Base-by-base conservation (phyloP, 495 filamentous ascomycete genomes). In the Neurospora sp. region DNA sequence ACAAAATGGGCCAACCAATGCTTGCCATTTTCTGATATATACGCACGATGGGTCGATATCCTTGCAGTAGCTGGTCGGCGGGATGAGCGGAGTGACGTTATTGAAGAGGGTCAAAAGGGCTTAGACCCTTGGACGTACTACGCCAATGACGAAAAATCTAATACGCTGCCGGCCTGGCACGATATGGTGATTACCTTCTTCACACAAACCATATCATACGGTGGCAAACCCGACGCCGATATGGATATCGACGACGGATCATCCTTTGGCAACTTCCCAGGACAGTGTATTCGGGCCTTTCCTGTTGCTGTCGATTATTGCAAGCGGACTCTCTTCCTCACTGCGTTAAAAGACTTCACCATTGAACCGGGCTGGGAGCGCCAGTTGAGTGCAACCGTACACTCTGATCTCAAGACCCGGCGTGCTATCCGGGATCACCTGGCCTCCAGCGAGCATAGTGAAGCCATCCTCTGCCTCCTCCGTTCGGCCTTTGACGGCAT, bases 1-100 rank as follows among this genome's bases (percentile, higher is more conserved):
- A 88, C 96, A 5, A 90, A 94, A 35, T 98, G 94, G 84, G 92
- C 94, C 3, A 98, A 98, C 76, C 86, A 91, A n/a, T 97, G 93
- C 76, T 84, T 99, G 12, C 89, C 90, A 3, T 98, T 91, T 74
- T 84, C 82, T 42, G 93, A 96, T 77, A 85, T 93, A 14, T 84
- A 89, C 27, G 96, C 91, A 45, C 88, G 95, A 61, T 98, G 93
- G 93, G 91, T 96, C 68, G 87, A 97, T 81, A 84, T 98, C 40
- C 85, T 97, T 73, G 94, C 94, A 48, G 80, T 96, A 53, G 88
- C 90, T 42, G 85, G 85, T 22, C 86, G 86, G 1, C 82, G 84
- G 5, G 83, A 85, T 41, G 90, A 93, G 76, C 87, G 91, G 68
- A 90, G 90, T 48, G 95, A 98, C 77, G 89, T 97, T 0, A 80